Percentiles rank a stretch among this genome's conserved stretches.
Conservation (phyloP, 2,329 filamentous ascomycete species). For the Chrysoporthe austroafricana region DNA sequence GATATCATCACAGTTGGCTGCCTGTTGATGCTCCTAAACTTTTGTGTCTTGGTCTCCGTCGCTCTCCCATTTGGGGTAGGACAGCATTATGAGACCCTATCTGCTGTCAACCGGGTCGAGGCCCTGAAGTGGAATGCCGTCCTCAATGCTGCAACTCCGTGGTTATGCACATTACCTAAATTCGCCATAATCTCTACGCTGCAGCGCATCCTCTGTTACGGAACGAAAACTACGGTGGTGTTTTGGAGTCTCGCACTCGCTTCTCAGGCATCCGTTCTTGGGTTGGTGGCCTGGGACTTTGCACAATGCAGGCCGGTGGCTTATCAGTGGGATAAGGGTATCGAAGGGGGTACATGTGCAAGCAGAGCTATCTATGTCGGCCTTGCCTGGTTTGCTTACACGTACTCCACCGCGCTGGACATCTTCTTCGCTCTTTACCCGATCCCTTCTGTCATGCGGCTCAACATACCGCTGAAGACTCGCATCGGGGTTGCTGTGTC, state of each 20-base stretch:
- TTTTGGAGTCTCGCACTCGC: slow-evolving; percentile 39
- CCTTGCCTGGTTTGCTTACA: slow-evolving; percentile 37
- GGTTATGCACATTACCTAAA: slow-evolving; percentile 41
- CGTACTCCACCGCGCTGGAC: slow-evolving; percentile 38
- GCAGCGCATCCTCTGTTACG: slow-evolving; percentile 39
- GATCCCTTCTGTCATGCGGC: slow-evolving; percentile 38
- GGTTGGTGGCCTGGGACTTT: slow-evolving; percentile 38
- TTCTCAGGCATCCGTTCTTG: slow-evolving; percentile 38
- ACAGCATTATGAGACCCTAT: slow-evolving; percentile 31
- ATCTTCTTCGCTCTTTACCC: slow-evolving; percentile 40
- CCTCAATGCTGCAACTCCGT: slow-evolving; percentile 38
- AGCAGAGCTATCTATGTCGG: slow-evolving; percentile 31
- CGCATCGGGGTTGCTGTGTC: slow-evolving; percentile 34
- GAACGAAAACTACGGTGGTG: slow-evolving; percentile 35
- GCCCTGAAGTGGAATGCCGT: slow-evolving; percentile 39
- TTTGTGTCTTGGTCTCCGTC: slow-evolving; percentile 38
- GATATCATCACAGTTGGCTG: slow-evolving; percentile 39
- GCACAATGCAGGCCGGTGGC: slow-evolving; percentile 37
- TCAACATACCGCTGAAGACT: slow-evolving; percentile 37
- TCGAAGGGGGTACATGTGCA: slow-evolving; percentile 33
- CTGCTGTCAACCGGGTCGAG: slow-evolving; percentile 17
- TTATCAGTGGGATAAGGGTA: slow-evolving; percentile 35
- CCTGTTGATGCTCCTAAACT: slow-evolving; percentile 35
- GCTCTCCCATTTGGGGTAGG: slow-evolving; percentile 36
- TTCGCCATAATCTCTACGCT: slow-evolving; percentile 40